A percentile compares a stretch with the other conserved stretches of the same genome.
These are phyloP conservation scores for Allium sativum DNA, from an alignment of 106 monocot genomes.

Conservation along the genomic window DNA sequence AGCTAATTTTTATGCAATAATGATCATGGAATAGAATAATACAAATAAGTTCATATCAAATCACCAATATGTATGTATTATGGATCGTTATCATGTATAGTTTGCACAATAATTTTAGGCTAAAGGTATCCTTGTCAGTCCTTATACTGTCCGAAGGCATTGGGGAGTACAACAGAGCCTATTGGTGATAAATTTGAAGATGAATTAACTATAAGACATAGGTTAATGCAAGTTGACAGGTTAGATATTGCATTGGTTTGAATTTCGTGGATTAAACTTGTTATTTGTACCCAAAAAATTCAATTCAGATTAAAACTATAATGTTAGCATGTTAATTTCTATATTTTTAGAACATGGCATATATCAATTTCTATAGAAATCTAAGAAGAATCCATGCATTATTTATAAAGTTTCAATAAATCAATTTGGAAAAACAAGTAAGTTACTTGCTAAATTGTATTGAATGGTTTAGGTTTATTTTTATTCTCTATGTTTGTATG, in stretches of 20 bases:
- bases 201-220: constrained; percentile 69
- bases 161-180: constrained; percentile 69
- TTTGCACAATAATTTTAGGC: constrained; percentile 38
- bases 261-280: background rate
- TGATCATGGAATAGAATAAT: too few species aligned
- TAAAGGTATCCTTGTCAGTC: constrained; percentile 69
- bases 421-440: constrained; percentile 71
- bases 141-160: constrained; percentile 71
- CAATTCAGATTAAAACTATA: too few species aligned
- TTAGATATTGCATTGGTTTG: constrained; percentile 12
- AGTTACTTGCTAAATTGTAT: constrained; percentile 17
- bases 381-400: constrained; percentile 46
- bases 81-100: too few species aligned
- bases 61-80: too few species aligned
- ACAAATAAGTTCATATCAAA: too few species aligned
- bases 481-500: too few species aligned
- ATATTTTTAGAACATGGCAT: constrained; percentile 47
- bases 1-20: too few species aligned
- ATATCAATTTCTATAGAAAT: constrained; percentile 57
- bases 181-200: constrained; percentile 55
- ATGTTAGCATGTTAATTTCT: too few species aligned
- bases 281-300: background rate
- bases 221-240: constrained; percentile 93
- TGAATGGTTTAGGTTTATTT: background rate
- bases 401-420: constrained; percentile 50